Base-by-base conservation (phyloP, 1,284 basidiomycete genomes). In the Tilletiaria anomala region DNA sequence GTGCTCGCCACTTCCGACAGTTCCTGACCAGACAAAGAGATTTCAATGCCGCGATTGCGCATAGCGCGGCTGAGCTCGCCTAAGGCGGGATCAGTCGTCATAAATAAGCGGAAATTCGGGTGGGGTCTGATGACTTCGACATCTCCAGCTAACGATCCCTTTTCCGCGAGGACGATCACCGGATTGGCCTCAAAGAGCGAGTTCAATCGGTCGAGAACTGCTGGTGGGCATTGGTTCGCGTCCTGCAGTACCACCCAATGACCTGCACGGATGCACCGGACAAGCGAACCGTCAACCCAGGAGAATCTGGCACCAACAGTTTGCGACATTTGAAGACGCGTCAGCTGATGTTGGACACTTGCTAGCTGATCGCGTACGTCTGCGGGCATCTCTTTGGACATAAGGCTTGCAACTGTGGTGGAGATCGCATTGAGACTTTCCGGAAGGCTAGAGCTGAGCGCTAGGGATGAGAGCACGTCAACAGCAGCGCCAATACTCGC, bases 61-160 rank as follows among this genome's bases (percentile, higher is more conserved):
- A 99, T 99, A 1, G 93, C 93, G 29, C 93, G 76, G 5, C 91
- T 96, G 8, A 99, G 73, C 69, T 99, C 93, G 37, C 93, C 94
- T 52, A 82, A 76, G 47, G 79, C 78, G 16, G 87, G 82, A 61
- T 99, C 85, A 44, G 93, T 78, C 4, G 80, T 78, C 87, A 99
- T 93, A 69, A 97, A 83, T 6, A 99, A 72, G 23, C 89, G 76
- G 71, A 99, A 99, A 56, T 81, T 72, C 1, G 81, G 76, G 67
- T 97, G 88, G 1, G 93, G 89, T 19, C 69, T 73, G 47, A 97
- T 70, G 37, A 80, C 69, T 53, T 83, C 78, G 1, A 89, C 78
- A 31, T 75, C 71, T 23, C 83, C 83, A 42, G 82, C 71, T 32
- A 88, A 78, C 26, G 80, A 78, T 14, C 93, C 93, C 39, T 85